Conservation (phyloP, 225 moss, liverwort and hornwort species). For the Neckera pumila region DNA sequence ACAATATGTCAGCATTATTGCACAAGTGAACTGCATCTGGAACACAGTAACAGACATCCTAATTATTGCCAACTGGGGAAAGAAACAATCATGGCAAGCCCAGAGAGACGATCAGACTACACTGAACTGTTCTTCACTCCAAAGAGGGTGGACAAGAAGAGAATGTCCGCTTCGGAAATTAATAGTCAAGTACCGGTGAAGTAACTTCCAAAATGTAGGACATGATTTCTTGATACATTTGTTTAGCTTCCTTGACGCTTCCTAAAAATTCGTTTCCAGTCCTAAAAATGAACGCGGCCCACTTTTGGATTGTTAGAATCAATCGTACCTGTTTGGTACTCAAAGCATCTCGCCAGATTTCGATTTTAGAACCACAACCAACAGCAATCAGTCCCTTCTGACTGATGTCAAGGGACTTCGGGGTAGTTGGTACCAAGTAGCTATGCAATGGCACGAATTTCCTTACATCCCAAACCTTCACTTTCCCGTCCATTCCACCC, state of each 20-base stretch:
- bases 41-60: not conserved
- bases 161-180: not conserved
- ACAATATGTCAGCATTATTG: not conserved
- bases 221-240: not conserved
- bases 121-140: not conserved
- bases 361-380: conserved; percentile 78
- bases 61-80: not conserved
- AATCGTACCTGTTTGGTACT: conserved; percentile 51
- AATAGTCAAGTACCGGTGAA: not conserved
- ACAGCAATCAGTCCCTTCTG: conserved; percentile 72
- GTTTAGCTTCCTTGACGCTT: not conserved
- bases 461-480: conserved; percentile 94
- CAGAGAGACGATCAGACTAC: not conserved
- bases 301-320: not conserved
- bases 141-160: not conserved
- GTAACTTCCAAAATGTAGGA: not conserved
- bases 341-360: conserved; percentile 91
- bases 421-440: conserved; percentile 52
- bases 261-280: not conserved
- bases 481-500: conserved; percentile 83
- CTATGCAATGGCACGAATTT: conserved; percentile 69
- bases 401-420: conserved; percentile 68
- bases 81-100: not conserved
- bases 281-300: not conserved
- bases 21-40: not conserved